Base-by-base conservation (phyloP, 495 filamentous ascomycete species). In the Aspergillus homomorphus region DNA sequence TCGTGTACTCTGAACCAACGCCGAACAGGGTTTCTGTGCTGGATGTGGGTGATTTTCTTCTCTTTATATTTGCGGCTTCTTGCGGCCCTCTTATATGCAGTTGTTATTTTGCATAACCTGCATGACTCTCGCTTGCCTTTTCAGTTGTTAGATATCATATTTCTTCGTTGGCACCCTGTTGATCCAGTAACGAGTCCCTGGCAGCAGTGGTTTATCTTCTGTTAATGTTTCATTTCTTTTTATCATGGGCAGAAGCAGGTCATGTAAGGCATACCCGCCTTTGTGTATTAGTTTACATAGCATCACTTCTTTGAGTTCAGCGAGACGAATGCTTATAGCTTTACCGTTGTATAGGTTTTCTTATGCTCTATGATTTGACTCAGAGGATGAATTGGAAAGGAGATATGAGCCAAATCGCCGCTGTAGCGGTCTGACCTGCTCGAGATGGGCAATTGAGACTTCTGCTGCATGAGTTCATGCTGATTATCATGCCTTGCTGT, bases 121-220 rank as follows among this genome's bases (percentile, higher is more conserved):
- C 62, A 58, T 53, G 54, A 64, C 62, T 62, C 63, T 68, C 55
- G 65, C 65, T 54, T 58, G 57, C 54, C 56, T 59, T n/a, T 54
- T 68, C 60, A 58, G 49, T 59, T 62, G 51, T 54, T 53, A 64
- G 56, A 59, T 48, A 53, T 60, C 56, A 55, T n/a, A n/a, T 61
- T 57, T 56, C 58, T 56, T 38, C 55, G 52, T 38, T 14, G 54
- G 60, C 56, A 57, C 56, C 56, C 62, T 57, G 63, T 65, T 63
- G 66, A 61, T 66, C 70, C 74, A 77, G 73, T 75, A 60, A 77
- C 65, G 74, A 74, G 53, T 65, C 55, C 53, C 71, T 77, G 73
- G 73, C 62, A 66, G 64, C 62, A 64, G 62, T 66, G 58, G 62
- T 52, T 65, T 63, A 57, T 62, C 62, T 64, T 57, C 56, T 60